A percentile compares a stretch with the other conserved stretches of the same genome.
Conservation (phyloP, 2,329 filamentous ascomycete species). For the Aspergillus ruber region DNA sequence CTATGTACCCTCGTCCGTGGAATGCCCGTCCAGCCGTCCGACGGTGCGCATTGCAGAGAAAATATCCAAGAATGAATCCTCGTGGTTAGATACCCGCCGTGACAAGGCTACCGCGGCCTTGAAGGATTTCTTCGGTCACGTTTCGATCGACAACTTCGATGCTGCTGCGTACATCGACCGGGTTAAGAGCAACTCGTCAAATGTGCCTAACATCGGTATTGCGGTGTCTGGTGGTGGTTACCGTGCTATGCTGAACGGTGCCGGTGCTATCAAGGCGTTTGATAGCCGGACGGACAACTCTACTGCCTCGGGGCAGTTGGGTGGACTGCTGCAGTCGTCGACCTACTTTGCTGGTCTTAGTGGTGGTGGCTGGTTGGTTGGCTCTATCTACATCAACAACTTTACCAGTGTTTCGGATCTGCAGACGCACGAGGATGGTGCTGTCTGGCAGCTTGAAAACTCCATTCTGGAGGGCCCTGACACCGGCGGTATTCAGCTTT, state of each 20-base stretch:
- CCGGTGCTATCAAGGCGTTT: conserved; percentile 73
- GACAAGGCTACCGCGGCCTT: conserved; percentile 68
- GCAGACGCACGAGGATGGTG: conserved; percentile 17
- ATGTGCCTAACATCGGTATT: conserved; percentile 65
- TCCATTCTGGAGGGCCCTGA: conserved; percentile 45
- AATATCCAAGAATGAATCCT: conserved; percentile 63
- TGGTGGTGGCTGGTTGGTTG: conserved; percentile 78
- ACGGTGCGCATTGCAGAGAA: conserved; percentile 57
- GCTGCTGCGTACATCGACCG: conserved; percentile 64
- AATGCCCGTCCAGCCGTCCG: conserved; percentile 64
- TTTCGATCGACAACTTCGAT: conserved; percentile 73
- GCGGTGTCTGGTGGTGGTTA: conserved; percentile 82
- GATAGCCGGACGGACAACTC: conserved; percentile 64
- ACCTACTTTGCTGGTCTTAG: conserved; percentile 80
- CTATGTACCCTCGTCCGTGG: conserved; percentile 63
- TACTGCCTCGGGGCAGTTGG: conserved; percentile 61
- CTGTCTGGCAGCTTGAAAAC: conserved; percentile 26
- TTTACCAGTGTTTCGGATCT: conserved; percentile 58
- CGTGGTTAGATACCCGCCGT: conserved; percentile 68
- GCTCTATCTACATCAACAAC: conserved; percentile 73
- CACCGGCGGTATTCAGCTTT: conserved; percentile 31
- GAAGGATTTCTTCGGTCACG: conserved; percentile 62
- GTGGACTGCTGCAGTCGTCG: conserved; percentile 71
- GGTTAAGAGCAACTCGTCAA: conserved; percentile 49
- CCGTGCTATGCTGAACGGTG: conserved; percentile 77